phyloP scores from a whole-genome alignment of 2,329 filamentous ascomycete genomes.

The Alternaria arborescens region DNA sequence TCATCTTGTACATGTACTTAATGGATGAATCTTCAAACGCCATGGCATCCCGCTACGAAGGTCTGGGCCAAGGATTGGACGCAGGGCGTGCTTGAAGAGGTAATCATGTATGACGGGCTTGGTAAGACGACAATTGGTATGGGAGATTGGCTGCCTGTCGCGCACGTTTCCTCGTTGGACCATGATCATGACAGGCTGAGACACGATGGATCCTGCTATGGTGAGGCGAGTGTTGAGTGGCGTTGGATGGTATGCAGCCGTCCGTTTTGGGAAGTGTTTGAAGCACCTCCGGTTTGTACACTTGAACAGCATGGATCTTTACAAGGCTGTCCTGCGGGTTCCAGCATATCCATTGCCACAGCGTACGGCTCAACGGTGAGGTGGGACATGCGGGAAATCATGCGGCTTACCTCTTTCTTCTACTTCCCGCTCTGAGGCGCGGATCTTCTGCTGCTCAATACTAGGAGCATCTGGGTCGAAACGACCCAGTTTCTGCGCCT shows the following conservation, averaged over 20 bases:
- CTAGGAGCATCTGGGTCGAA: slow-evolving; percentile 87
- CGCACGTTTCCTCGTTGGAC: slow-evolving; percentile 13
- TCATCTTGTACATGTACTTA: slow-evolving; percentile 10
- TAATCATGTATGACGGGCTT: slow-evolving; percentile 13
- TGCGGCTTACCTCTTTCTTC: slow-evolving; percentile 66
- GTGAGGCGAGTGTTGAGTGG: slow-evolving; percentile 3
- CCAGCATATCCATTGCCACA: slow-evolving; percentile 20
- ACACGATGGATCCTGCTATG: slow-evolving; percentile 22
- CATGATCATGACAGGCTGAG: slow-evolving; percentile 31
- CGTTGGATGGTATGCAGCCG: slow-evolving; percentile 25
- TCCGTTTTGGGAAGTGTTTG: slow-evolving; percentile 27
- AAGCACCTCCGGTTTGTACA: slow-evolving; percentile 24
- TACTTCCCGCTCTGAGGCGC: slow-evolving; percentile 74
- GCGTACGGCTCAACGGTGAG: slow-evolving; percentile 24
- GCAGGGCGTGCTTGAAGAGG: slow-evolving; percentile 28
- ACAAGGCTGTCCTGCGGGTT: neutral
- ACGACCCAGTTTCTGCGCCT: slow-evolving; percentile 90
- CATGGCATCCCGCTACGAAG: slow-evolving; percentile 9
- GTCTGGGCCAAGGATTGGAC: slow-evolving; percentile 27
- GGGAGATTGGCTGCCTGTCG: slow-evolving; percentile 9
- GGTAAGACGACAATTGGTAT: slow-evolving; percentile 7
- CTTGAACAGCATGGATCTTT: neutral
- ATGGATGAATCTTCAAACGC: slow-evolving; percentile 16
- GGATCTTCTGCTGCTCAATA: slow-evolving; percentile 75
- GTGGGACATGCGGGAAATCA: slow-evolving; percentile 19